Base-by-base conservation (phyloP, 345 rosid genomes). In the Boechera stricta region DNA sequence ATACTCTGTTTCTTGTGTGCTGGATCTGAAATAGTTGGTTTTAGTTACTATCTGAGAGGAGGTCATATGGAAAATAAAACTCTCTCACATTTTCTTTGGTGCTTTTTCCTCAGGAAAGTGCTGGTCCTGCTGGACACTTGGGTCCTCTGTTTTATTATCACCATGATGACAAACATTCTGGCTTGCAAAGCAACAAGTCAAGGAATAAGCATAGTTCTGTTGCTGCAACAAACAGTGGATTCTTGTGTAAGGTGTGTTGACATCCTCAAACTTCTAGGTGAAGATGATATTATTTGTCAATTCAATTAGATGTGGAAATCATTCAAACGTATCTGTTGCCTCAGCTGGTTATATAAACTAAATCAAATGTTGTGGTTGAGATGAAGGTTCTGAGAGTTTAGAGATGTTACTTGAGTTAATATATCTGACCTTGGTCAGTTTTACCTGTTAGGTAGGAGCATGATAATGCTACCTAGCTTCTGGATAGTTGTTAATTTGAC, bases 181-280 rank as follows among this genome's bases (percentile, higher is more conserved):
- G 73, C 49, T 24, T 54, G 49, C 64, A 64, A 72, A 24, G 71
- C 55, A 64, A 55, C 54, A 64, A 35, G 3, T 15, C 29, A 47
- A 44, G 18, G 65, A 41, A 44, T 16, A 51, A 24, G 5, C 68
- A 0, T 38, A 38, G 61, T 29, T 59, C 28, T 45, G 56, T 45
- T 54, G 44, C 67, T 36, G 45, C 61, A 13, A 38, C 72, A 4
- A 57, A 56, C 52, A 64, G 35, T 47, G 73, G 53, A 6, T 32
- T 64, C 66, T 72, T 65, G 68, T 41, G 47, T 65, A 65, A 65
- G 81, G 81, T 72, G 48, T 47, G 81, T 71, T 42, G 18, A 16
- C 47, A 32, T 55, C 16, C 56, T 33, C 11, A 54, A 26, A 32
- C 64, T 64, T 64, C 18, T 66, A 44, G 59, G 66, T 56, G 57